phyloP scores from a whole-genome alignment of 2,329 filamentous ascomycete species.

The Fusarium sp. region DNA sequence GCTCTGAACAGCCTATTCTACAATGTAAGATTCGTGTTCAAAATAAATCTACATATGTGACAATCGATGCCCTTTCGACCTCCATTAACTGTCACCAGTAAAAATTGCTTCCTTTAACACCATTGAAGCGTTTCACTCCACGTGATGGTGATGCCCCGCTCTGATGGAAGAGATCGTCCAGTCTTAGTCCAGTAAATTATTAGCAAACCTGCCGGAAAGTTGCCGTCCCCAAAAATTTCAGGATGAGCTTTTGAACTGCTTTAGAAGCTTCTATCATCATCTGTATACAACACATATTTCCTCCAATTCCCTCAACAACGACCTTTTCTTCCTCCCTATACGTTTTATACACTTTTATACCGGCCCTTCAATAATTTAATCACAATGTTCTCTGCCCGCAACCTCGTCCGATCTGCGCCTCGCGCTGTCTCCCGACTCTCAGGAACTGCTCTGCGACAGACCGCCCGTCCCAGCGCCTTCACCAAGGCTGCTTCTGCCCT shows the following conservation, averaged over 20 bases:
- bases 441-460: constrained; percentile 58
- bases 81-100: neutral
- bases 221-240: constrained; percentile 37
- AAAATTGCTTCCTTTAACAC: neutral
- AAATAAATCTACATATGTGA: neutral
- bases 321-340: neutral
- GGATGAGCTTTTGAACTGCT: constrained; percentile 23
- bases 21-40: neutral
- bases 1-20: neutral
- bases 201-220: constrained; percentile 21
- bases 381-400: constrained; percentile 75
- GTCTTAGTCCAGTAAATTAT: constrained; percentile 25
- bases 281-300: constrained; percentile 21
- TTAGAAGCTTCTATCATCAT: constrained; percentile 36
- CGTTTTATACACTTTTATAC: neutral
- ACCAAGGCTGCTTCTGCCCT: constrained; percentile 53
- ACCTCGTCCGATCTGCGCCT: constrained; percentile 71
- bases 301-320: constrained; percentile 17
- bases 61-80: neutral
- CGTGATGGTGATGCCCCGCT: constrained; percentile 29
- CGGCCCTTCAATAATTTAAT: constrained; percentile 3
- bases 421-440: constrained; percentile 68
- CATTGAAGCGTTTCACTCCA: constrained; percentile 8
- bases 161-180: constrained; percentile 24
- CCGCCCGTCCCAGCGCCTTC: constrained; percentile 59